Base-by-base conservation (phyloP, 768 basidiomycete species). In the Dendrothele bispora region DNA sequence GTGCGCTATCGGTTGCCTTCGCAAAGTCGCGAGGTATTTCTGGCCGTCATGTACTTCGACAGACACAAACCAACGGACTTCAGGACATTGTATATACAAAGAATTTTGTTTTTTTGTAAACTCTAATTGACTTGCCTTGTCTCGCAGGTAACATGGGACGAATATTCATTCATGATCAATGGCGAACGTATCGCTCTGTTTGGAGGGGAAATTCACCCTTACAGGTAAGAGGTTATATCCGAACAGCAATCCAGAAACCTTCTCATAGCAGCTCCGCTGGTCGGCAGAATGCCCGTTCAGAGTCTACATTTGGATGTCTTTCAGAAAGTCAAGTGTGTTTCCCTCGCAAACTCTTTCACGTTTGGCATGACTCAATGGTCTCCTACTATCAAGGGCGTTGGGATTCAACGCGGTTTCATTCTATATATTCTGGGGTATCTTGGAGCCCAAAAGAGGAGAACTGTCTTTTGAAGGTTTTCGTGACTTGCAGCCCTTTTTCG, bases 381-480 rank as follows among this genome's bases (percentile, higher is more conserved):
- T 28, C 24, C 24, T 28, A 8, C 21, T 11, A 17, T 32, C 45
- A 74, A n/a, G 72, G 51, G 57, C 73, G 2, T 61, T 72, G 58
- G 72, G 73, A 1, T 69, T 75, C 43, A 74, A 73, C 50, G 67
- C 72, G 1, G 65, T 74, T 18, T 75, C 73, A 10, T 70, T 71
- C 42, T 75, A 75, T 45, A 56, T 71, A 11, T 72, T 70, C 52
- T 75, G 73, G 73, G 73, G 71, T 22, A 63, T 75, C 10, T 61
- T 66, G 34, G 73, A 75, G 49, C 67, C 73, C 1, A 77, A 76
- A 54, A 67, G 66, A 3, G 77, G 77, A 18, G 69, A 74, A 49
- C 70, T 80, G 24, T 78, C 76, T 2, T 80, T 79, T 35, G 74
- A 78, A 42, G 77, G 74, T 3, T 79, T 79, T 61, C 67, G 78